Evolutionary conservation across 176 grass and related monocot species (phyloP).

Genomic region (Cenchrus purpureus): DNA sequence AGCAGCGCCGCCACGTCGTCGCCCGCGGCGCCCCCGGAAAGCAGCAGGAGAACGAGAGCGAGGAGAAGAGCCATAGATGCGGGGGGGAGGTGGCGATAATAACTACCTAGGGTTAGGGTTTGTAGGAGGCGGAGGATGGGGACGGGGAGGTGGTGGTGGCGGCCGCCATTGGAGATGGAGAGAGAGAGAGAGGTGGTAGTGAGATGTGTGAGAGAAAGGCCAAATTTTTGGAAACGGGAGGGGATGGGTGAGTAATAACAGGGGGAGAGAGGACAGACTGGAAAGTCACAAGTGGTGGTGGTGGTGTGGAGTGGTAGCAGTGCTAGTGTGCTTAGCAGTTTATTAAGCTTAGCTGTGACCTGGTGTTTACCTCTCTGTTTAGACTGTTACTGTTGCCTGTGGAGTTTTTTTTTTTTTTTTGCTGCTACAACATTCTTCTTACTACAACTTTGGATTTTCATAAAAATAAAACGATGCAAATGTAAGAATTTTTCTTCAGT

Average conservation of each 20-base stretch:
- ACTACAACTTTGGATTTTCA: not conserved
- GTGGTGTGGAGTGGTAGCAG: conserved; percentile 23
- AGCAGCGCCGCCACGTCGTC: conserved; percentile 78
- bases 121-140: conserved; percentile 32
- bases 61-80: conserved; percentile 53
- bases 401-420: not conserved
- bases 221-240: conserved; percentile 53
- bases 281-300: conserved; percentile 47
- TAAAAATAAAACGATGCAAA: not conserved
- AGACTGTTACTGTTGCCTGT: conserved; percentile 1
- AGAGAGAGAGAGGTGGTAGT: conserved; percentile 24
- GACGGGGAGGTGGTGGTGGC: not conserved
- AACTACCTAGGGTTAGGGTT: conserved; percentile 49
- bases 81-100: not conserved
- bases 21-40: conserved; percentile 44
- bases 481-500: not conserved
- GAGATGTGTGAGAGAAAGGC: conserved; percentile 30
- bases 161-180: conserved; percentile 56
- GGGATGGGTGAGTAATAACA: conserved; percentile 52
- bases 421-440: not conserved
- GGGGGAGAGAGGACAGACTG: conserved; percentile 43
- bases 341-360: conserved; percentile 15
- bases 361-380: conserved; percentile 22
- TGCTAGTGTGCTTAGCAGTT: conserved; percentile 31
- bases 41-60: conserved; percentile 32